Conservation (phyloP, 202 grass and related monocot genomes). For the Musa balbisiana region DNA sequence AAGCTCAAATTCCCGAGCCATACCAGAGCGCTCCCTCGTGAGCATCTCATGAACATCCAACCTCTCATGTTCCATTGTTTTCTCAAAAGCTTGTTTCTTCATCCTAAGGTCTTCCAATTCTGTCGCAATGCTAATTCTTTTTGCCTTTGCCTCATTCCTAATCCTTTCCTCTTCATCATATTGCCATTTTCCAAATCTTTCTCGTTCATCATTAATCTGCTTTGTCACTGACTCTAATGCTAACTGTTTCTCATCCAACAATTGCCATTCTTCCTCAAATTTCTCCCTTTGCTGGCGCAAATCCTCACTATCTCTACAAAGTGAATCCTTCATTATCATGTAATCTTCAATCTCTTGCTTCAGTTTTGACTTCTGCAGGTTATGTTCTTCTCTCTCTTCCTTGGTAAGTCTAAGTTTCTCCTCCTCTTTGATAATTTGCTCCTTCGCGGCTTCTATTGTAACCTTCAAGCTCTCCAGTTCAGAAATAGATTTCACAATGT, state of each 20-base stretch:
- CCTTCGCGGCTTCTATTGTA: conserved; percentile 50
- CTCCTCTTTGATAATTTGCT: conserved; percentile 55
- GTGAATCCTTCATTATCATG: conserved; percentile 60
- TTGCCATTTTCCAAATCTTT: conserved; percentile 61
- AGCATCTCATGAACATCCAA: conserved; percentile 53
- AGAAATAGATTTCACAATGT: conserved; percentile 37
- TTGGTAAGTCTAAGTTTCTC: conserved; percentile 58
- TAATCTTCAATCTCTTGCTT: conserved; percentile 93
- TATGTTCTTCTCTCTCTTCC: conserved; percentile 72
- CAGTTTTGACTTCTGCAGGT: conserved; percentile 38
- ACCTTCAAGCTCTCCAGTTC: conserved; percentile 57
- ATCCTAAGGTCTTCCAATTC: conserved; percentile 41
- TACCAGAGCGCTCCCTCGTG: conserved; percentile 53
- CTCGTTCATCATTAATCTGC: conserved; percentile 53
- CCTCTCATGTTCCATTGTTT: conserved; percentile 49
- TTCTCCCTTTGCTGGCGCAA: conserved; percentile 63
- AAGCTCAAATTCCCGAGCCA: conserved; percentile 60
- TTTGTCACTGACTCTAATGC: conserved; percentile 44
- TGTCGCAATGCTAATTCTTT: conserved; percentile 44
- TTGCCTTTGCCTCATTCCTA: conserved; percentile 39
- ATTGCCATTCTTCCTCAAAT: conserved; percentile 94
- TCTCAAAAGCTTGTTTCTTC: conserved; percentile 49
- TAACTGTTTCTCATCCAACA: conserved; percentile 77
- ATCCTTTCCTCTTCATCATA: conserved; percentile 60
- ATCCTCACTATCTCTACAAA: conserved; percentile 70